Conservation (phyloP, 768 basidiomycete genomes). For the Neoboletus subvelutipes region DNA sequence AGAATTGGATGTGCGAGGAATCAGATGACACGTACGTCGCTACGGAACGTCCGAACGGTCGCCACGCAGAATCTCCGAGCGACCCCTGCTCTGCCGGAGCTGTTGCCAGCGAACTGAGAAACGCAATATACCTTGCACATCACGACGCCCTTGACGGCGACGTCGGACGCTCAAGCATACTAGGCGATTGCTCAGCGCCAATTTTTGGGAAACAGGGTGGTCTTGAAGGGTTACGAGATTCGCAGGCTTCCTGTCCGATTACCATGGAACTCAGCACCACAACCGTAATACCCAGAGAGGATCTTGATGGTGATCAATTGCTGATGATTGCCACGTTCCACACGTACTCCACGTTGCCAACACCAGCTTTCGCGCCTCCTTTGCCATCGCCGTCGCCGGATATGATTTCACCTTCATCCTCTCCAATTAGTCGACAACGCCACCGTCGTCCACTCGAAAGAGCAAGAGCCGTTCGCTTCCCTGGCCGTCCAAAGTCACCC, state of each 20-base stretch:
- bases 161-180: background rate
- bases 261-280: slow-evolving; percentile 13
- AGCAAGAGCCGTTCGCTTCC: slow-evolving; percentile 32
- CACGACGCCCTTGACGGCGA: slow-evolving; percentile 1
- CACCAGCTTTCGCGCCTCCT: slow-evolving; percentile 30
- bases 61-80: slow-evolving; percentile 1
- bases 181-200: background rate
- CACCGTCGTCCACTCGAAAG: slow-evolving; percentile 34
- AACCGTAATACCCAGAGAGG: slow-evolving; percentile 11
- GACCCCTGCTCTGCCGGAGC: background rate
- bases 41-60: background rate
- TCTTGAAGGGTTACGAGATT: slow-evolving; percentile 9
- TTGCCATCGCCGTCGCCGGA: slow-evolving; percentile 31
- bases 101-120: background rate
- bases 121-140: background rate
- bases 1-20: slow-evolving; percentile 5
- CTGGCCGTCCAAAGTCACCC: slow-evolving; percentile 27
- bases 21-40: background rate
- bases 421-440: slow-evolving; percentile 21
- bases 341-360: slow-evolving; percentile 28
- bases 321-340: slow-evolving; percentile 18
- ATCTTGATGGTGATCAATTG: slow-evolving; percentile 20
- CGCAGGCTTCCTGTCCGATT: slow-evolving; percentile 15
- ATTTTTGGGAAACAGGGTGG: slow-evolving; percentile 1
- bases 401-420: slow-evolving; percentile 20